These are phyloP conservation scores for Fusarium verrucosum DNA, from an alignment of 2,329 filamentous ascomycete genomes.

Conservation along the genomic window DNA sequence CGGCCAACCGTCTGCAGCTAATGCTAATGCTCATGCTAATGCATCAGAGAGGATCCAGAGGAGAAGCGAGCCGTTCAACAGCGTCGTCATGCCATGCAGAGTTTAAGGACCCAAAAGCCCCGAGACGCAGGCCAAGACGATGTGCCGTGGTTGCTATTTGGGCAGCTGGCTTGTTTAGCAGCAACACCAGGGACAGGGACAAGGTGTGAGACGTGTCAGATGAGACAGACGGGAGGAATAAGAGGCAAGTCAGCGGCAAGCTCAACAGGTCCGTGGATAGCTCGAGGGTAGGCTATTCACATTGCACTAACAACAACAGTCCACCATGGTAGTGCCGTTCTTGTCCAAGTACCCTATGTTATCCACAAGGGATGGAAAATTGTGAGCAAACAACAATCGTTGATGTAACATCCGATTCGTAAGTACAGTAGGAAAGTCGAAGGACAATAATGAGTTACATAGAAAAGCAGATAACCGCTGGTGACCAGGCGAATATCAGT, in stretches of 20 bases:
- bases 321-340: neutral
- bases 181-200: conserved; percentile 21
- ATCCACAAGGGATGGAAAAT: conserved; percentile 3
- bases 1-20: conserved; percentile 36
- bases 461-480: conserved; percentile 7
- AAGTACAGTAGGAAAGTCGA: conserved; percentile 9
- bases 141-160: conserved; percentile 27
- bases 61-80: conserved; percentile 28
- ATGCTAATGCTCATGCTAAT: conserved; percentile 35
- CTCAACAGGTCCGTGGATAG: conserved; percentile 3
- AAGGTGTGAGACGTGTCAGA: conserved; percentile 34
- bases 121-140: conserved; percentile 27
- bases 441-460: conserved; percentile 8
- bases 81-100: conserved; percentile 38
- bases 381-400: conserved; percentile 19
- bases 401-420: conserved; percentile 18
- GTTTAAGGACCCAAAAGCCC: conserved; percentile 28
- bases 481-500: conserved; percentile 17
- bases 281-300: neutral
- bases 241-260: conserved; percentile 18
- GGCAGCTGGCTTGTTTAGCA: conserved; percentile 14
- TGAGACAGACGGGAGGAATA: conserved; percentile 23
- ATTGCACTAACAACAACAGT: conserved; percentile 1
- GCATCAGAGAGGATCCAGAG: conserved; percentile 22
- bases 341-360: neutral